Evolutionary conservation across 176 grass and related monocot genomes (phyloP).

Genomic region (Otatea glauca): DNA sequence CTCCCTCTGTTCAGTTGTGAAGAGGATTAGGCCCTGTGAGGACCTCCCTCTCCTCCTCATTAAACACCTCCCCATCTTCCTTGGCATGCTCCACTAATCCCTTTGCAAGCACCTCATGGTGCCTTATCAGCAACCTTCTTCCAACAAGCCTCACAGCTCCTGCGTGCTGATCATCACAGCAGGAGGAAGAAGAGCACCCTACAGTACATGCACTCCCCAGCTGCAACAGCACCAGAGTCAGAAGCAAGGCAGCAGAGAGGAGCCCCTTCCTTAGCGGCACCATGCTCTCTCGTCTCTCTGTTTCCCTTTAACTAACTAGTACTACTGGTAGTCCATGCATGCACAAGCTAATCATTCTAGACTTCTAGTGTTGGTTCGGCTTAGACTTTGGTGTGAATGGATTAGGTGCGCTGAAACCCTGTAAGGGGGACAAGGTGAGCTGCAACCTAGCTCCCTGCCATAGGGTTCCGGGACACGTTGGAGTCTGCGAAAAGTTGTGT

Average conservation of each 20-base stretch:
- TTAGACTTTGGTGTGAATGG: not conserved
- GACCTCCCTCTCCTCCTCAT: slow-evolving; percentile 50
- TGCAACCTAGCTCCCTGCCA: slow-evolving; percentile 28
- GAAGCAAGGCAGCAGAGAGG: not conserved
- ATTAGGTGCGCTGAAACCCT: slow-evolving; percentile 47
- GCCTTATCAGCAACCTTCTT: slow-evolving; percentile 16
- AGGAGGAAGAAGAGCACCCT: not conserved
- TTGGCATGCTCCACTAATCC: not conserved
- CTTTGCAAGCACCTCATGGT: not conserved
- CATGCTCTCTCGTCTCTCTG: not conserved
- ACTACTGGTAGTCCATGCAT: not conserved
- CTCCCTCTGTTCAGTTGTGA: slow-evolving; percentile 39
- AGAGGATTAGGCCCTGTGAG: slow-evolving; percentile 49
- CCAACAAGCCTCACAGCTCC: not conserved
- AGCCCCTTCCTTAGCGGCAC: slow-evolving; percentile 3
- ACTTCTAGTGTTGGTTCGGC: not conserved
- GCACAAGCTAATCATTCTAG: not conserved
- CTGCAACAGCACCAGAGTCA: slow-evolving; percentile 15
- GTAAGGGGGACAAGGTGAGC: slow-evolving; percentile 35
- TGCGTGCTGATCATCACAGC: not conserved
- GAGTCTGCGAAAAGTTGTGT: not conserved
- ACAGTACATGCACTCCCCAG: not conserved
- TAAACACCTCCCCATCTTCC: not conserved
- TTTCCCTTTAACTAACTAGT: slow-evolving; percentile 2
- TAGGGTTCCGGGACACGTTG: not conserved